A percentile compares a stretch with the other conserved stretches of the same genome.
Conservation (phyloP, 306 rosid species). For the apple (Malus domestica) region DNA sequence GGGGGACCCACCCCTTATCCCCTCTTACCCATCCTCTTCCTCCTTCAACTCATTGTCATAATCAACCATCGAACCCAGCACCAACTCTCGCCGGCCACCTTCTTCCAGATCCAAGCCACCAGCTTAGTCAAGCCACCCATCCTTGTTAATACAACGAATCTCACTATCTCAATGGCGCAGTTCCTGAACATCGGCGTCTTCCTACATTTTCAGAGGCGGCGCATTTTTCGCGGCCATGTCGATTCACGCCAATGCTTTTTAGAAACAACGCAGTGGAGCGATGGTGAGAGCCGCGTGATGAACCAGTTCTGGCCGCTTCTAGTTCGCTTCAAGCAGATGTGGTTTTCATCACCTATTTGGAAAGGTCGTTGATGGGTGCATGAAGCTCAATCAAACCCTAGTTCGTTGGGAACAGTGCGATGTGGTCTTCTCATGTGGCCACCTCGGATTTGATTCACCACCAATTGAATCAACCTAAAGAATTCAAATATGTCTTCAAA, state of each 20-base stretch:
- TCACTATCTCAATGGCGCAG: no score
- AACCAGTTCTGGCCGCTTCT: conserved; percentile 72
- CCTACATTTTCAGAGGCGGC: conserved; percentile 7
- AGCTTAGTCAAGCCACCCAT: no score
- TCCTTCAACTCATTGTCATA: no score
- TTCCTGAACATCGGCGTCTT: no score
- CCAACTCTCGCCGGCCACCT: no score
- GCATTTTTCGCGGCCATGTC: conserved; percentile 87
- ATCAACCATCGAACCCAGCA: no score
- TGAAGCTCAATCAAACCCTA: conserved; percentile 76
- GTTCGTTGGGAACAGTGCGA: conserved; percentile 53
- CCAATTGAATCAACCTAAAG: background rate
- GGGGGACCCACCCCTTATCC: no score
- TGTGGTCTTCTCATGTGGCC: conserved; percentile 87
- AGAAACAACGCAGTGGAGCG: conserved; percentile 87
- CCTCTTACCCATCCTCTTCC: no score
- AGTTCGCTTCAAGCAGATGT: conserved; percentile 69
- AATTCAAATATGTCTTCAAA: conserved; percentile 7
- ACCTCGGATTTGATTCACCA: conserved; percentile 22
- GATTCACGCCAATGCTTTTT: conserved; percentile 74
- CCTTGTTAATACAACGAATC: no score
- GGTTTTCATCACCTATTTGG: conserved; percentile 73
- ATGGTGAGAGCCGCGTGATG: conserved; percentile 74
- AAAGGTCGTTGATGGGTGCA: conserved; percentile 65
- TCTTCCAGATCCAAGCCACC: no score